Percentiles rank a stretch among this genome's conserved stretches.
Conservation (phyloP, 1,284 basidiomycete genomes). For the Pholiota adiposa region DNA sequence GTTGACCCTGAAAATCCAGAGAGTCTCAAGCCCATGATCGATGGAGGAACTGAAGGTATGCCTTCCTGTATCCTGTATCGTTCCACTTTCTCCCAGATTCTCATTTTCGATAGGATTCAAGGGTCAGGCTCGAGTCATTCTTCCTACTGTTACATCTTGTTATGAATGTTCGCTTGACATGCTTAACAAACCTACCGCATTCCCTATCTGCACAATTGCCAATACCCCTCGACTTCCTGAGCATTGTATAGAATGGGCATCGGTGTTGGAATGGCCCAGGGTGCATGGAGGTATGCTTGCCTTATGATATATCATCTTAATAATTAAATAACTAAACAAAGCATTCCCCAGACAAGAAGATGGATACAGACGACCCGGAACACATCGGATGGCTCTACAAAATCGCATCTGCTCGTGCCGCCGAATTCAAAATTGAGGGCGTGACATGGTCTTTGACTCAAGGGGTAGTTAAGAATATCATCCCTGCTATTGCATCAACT, state of each 20-base stretch:
- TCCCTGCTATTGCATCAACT: slow-evolving; percentile 96
- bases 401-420: slow-evolving; percentile 80
- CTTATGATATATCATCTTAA: not conserved
- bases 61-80: not conserved
- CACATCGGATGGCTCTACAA: slow-evolving; percentile 95
- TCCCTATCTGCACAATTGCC: slow-evolving; percentile 99
- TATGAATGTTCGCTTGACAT: slow-evolving; percentile 99
- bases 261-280: slow-evolving; percentile 97
- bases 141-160: slow-evolving; percentile 95
- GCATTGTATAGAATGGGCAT: slow-evolving; percentile 99
- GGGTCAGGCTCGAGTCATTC: slow-evolving; percentile 96
- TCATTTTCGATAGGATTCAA: slow-evolving; percentile 78
- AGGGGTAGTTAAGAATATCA: slow-evolving; percentile 99
- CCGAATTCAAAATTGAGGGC: slow-evolving; percentile 95
- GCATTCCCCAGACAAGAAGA: slow-evolving; percentile 76
- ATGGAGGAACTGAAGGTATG: slow-evolving; percentile 96
- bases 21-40: slow-evolving; percentile 96
- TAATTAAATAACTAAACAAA: slow-evolving; percentile 15
- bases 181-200: slow-evolving; percentile 96
- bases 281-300: slow-evolving; percentile 75
- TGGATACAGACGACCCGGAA: slow-evolving; percentile 96
- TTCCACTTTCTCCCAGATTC: not conserved
- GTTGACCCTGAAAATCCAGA: slow-evolving; percentile 92
- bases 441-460: slow-evolving; percentile 98
- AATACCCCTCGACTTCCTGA: slow-evolving; percentile 98